Evolutionary conservation across 305 asterid genomes (phyloP), one percentile per base, ranked within the genome.

Genomic region (Nicotiana rustica): DNA sequence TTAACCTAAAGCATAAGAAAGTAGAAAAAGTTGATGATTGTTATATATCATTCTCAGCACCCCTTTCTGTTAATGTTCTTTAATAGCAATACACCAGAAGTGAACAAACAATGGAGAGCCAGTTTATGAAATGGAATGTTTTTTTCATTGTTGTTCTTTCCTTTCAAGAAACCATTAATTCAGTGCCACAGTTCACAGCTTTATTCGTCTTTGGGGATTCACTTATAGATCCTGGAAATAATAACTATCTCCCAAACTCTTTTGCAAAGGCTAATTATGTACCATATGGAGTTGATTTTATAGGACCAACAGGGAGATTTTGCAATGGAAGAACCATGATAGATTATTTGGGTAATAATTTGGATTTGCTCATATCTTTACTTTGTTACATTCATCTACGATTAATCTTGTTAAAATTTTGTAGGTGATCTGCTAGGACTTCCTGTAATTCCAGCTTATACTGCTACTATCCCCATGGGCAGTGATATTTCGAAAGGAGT

Each of bases 251-350:
- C 1, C 36, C 38, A 85, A 83, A 77, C 38, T 86, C 95, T 1
- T 52, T 88, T 19, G 95, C 95, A 3, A 91, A 90, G 85, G 95
- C 95, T 0, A 90, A 90, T 79, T 91, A 83, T 77, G 49, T 83
- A 21, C 95, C 95, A 36, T 92, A 90, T 33, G 95, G 92, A 2
- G 84, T 92, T 47, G 95, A 90, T 80, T 88, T 88, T 85, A 55
- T 66, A 49, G 91, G 93, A 29, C 94, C 96, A 10, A 87, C 94
- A 0, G 96, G 96, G 14, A 86, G 94, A 75, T 92, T 92, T 78
- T 87, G 86, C 86, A 92, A 92, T 75, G 96, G 94, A 17, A 88
- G 77, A 84, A 92, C 91, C 35, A 78, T 79, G 49, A 60, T 90
- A 1, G 96, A 92, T 68, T 88, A 83, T 80, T 79, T 89, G 41